Conservation (phyloP, 2,329 filamentous ascomycete genomes). For the Aureobasidium pullulans region DNA sequence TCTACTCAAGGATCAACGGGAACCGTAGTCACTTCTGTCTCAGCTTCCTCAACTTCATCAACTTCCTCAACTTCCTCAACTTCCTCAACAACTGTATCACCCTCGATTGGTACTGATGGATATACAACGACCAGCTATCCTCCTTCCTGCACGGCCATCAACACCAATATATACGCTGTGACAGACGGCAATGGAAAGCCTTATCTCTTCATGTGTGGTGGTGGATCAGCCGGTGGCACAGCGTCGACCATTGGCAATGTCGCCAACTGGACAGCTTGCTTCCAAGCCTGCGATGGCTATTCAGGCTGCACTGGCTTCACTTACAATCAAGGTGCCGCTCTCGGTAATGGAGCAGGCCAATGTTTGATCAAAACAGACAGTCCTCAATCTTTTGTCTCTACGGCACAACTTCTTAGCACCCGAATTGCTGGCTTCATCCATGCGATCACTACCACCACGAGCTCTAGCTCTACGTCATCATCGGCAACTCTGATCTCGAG, state of each 20-base stretch:
- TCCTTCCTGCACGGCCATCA: conserved; percentile 15
- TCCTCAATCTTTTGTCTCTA: conserved; percentile 15
- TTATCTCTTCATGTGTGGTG: conserved; percentile 17
- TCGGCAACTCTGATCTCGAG: background rate
- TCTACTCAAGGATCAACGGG: no score
- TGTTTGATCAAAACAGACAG: conserved; percentile 15
- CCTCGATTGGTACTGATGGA: conserved; percentile 12
- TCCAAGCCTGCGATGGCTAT: conserved; percentile 19
- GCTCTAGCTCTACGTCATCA: background rate
- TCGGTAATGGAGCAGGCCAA: conserved; percentile 19
- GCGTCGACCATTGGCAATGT: background rate
- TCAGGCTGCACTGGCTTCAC: conserved; percentile 20
- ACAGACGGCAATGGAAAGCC: conserved; percentile 6
- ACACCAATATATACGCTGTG: conserved; percentile 15
- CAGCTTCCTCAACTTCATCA: background rate
- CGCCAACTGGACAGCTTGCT: conserved; percentile 18
- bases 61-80: background rate
- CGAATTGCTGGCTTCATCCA: conserved; percentile 13
- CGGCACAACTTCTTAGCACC: conserved; percentile 13
- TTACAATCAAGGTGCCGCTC: conserved; percentile 17
- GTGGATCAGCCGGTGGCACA: conserved; percentile 11
- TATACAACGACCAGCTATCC: conserved; percentile 13
- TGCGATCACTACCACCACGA: background rate
- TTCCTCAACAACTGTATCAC: background rate
- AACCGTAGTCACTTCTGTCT: no score